Conservation (phyloP, 1,284 basidiomycete genomes). For the Cryptococcus amylolentus region DNA sequence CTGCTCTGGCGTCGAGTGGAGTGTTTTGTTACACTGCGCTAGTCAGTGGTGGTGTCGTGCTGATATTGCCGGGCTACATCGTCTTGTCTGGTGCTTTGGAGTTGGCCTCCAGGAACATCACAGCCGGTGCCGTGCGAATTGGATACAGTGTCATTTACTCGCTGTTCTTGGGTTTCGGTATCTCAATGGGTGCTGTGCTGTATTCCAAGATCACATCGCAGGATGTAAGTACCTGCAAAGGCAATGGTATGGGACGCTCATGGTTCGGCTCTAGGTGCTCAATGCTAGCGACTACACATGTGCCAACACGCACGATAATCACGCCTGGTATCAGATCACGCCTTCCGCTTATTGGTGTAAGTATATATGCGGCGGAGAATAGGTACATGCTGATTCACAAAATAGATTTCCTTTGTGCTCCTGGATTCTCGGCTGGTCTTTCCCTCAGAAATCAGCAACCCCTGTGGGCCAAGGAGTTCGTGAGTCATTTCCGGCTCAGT, state of each 20-base stretch:
- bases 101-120: slow-evolving; percentile 66
- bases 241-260: background rate
- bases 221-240: slow-evolving; percentile 8
- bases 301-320: slow-evolving; percentile 55
- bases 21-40: slow-evolving; percentile 82
- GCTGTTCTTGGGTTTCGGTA: slow-evolving; percentile 76
- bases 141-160: slow-evolving; percentile 63
- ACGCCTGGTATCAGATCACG: slow-evolving; percentile 48
- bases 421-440: slow-evolving; percentile 68
- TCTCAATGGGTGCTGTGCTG: slow-evolving; percentile 70
- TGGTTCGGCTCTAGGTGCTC: slow-evolving; percentile 16
- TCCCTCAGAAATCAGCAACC: slow-evolving; percentile 75
- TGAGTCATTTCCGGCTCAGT: slow-evolving; percentile 35
- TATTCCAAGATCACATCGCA: slow-evolving; percentile 59
- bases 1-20: slow-evolving; percentile 66
- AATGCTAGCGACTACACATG: slow-evolving; percentile 64
- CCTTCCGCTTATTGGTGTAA: slow-evolving; percentile 51
- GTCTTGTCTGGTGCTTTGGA: slow-evolving; percentile 78
- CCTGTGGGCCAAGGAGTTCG: slow-evolving; percentile 66
- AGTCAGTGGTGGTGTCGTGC: slow-evolving; percentile 76
- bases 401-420: slow-evolving; percentile 73
- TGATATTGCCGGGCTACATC: slow-evolving; percentile 82
- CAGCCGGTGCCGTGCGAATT: slow-evolving; percentile 78
- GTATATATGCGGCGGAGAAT: slow-evolving; percentile 24
- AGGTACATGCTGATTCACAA: background rate